A percentile compares a stretch with the other conserved stretches of the same genome.
These are phyloP conservation scores for Leishmania major DNA, from an alignment of 208 protist genomes.

Conservation along the genomic window DNA sequence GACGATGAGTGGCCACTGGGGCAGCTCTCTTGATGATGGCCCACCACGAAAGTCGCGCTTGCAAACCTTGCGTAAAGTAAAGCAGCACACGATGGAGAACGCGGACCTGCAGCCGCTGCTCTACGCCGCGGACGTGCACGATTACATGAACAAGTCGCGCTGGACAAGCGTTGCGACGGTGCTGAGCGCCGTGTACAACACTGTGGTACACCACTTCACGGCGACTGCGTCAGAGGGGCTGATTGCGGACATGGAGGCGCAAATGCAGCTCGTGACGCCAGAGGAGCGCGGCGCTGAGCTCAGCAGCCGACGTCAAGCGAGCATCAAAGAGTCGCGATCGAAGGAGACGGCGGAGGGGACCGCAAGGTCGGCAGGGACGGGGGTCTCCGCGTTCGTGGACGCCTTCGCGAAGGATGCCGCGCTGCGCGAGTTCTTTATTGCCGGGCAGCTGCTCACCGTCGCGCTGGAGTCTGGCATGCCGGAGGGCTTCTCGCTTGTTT, in stretches of 20 bases:
- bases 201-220: conserved; percentile 66
- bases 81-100: conserved; percentile 45
- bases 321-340: not conserved
- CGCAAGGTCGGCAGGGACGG: conserved; percentile 16
- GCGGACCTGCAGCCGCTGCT: conserved; percentile 68
- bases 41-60: conserved; percentile 27
- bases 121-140: conserved; percentile 59
- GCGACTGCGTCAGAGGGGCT: conserved; percentile 51
- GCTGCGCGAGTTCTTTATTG: conserved; percentile 56
- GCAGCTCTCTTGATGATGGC: conserved; percentile 23
- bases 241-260: conserved; percentile 37
- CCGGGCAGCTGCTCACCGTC: conserved; percentile 49
- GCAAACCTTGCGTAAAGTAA: conserved; percentile 35
- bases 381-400: conserved; percentile 44
- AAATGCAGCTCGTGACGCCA: conserved; percentile 28
- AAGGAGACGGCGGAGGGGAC: not conserved
- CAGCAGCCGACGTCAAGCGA: not conserved
- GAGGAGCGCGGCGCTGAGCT: not conserved
- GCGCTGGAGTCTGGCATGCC: conserved; percentile 63
- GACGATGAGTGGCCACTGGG: not conserved
- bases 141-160: conserved; percentile 41
- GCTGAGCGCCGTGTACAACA: conserved; percentile 31
- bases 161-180: conserved; percentile 40
- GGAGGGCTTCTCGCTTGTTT: conserved; percentile 74
- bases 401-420: conserved; percentile 25